Percentiles rank a stretch among this genome's conserved stretches.
Evolutionary conservation across 2,329 filamentous ascomycete genomes (phyloP).

Genomic region (Emergomyces africanus): DNA sequence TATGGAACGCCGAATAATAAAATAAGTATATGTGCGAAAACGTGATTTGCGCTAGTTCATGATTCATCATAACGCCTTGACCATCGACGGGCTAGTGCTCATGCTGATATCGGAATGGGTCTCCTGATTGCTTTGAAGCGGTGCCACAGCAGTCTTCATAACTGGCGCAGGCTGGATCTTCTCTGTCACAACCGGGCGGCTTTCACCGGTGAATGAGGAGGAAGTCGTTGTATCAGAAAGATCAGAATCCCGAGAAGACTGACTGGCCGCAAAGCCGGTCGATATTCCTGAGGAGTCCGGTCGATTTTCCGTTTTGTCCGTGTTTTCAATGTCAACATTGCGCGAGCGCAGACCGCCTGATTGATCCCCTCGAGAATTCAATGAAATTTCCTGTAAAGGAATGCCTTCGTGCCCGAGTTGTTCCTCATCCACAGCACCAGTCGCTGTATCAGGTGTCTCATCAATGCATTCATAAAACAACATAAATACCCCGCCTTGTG

Average conservation of each 20-base stretch:
- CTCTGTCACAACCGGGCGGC: neutral
- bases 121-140: neutral
- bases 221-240: conserved; percentile 2
- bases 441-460: conserved; percentile 6
- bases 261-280: neutral
- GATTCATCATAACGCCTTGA: conserved; percentile 5
- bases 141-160: neutral
- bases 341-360: neutral
- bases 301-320: neutral
- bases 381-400: neutral
- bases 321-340: neutral
- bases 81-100: conserved; percentile 1
- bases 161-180: neutral
- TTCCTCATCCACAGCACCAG: conserved; percentile 12
- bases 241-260: neutral
- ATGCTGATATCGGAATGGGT: neutral
- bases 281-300: neutral
- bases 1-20: neutral
- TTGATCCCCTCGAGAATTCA: neutral
- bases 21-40: conserved; percentile 1
- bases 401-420: conserved; percentile 15
- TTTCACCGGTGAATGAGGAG: neutral
- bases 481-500: conserved; percentile 84
- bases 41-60: conserved; percentile 5
- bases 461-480: conserved; percentile 80